Base-by-base conservation (phyloP, 1,139 yeast genomes). In the Sugiyamaella sp. region DNA sequence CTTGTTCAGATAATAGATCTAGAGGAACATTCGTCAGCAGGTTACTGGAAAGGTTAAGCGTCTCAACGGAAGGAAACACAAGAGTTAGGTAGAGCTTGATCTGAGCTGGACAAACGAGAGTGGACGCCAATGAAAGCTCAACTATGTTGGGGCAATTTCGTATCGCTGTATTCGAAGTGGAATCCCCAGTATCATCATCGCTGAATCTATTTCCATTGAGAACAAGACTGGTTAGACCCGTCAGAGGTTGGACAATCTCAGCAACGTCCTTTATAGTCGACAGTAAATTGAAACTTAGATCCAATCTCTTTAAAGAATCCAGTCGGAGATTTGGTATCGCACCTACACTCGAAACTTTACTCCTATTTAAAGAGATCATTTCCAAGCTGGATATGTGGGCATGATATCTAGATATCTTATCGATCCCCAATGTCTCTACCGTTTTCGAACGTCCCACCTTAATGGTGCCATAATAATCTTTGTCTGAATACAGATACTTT, bases 351-450 rank as follows among this genome's bases (percentile, higher is more conserved):
- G 25, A 57, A 16, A 68, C 51, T 53, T 54, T 40, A 56, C 75
- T 69, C 40, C 74, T 68, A 46, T 79, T 79, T 46, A 88, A 66
- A 0, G 89, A 77, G 0, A 85, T 72, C 4, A 77, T 72, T n/a
- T 60, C 63, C 49, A 88, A 69, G 17, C 72, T 67, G 3, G 62
- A 62, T 46, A 82, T 76, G 56, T 83, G 71, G 0, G 80, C 69
- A 57, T 83, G 85, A 9, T 76, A 65, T 19, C 61, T 54, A 51
- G 78, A 76, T 45, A 84, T 69, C 60, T 80, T 78, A 19, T 80
- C 85, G 65, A 87, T 83, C 1, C 96, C 96, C 56, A 73, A 79
- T 35, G 80, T 77, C 63, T 86, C 84, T 12, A 82, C 81, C 4
- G 63, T 63, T 65, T 88, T 89, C 0, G 73, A 56, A 0, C 87